phyloP scores from a whole-genome alignment of 352 stramenopile genomes.

The Achlya hypogyna region DNA sequence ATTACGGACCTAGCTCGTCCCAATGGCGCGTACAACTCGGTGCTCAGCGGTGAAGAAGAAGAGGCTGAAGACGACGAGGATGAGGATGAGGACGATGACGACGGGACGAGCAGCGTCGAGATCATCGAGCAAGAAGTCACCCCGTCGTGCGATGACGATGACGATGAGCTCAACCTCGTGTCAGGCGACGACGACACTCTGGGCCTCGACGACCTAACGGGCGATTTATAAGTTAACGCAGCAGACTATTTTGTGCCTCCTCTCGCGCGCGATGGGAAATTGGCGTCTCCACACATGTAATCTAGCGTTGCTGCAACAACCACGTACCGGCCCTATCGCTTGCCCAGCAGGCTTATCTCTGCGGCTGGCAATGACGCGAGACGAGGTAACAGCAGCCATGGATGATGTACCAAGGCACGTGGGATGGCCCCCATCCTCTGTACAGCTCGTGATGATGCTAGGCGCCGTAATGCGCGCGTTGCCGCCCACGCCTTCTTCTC shows the following conservation, averaged over 20 bases:
- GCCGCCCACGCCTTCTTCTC: no score
- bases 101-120: neutral
- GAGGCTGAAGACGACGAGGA: slow-evolving; percentile 13
- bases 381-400: no score
- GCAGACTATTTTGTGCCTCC: neutral
- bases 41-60: slow-evolving; percentile 19
- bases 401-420: no score
- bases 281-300: no score
- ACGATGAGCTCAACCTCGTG: slow-evolving; percentile 3
- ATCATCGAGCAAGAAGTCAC: neutral
- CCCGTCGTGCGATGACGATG: slow-evolving; percentile 3
- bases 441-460: no score
- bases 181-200: slow-evolving; percentile 5
- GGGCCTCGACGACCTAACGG: slow-evolving; percentile 5
- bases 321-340: no score
- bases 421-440: no score
- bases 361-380: no score
- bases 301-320: no score
- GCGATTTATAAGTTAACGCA: slow-evolving; percentile 14
- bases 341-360: no score
- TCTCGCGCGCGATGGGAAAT: neutral
- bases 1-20: slow-evolving; percentile 15
- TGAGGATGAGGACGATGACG: slow-evolving; percentile 5
- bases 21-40: slow-evolving; percentile 14
- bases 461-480: no score